These are phyloP conservation scores for Iris macrosiphon DNA, from an alignment of 106 monocot species.

Conservation along the genomic window DNA sequence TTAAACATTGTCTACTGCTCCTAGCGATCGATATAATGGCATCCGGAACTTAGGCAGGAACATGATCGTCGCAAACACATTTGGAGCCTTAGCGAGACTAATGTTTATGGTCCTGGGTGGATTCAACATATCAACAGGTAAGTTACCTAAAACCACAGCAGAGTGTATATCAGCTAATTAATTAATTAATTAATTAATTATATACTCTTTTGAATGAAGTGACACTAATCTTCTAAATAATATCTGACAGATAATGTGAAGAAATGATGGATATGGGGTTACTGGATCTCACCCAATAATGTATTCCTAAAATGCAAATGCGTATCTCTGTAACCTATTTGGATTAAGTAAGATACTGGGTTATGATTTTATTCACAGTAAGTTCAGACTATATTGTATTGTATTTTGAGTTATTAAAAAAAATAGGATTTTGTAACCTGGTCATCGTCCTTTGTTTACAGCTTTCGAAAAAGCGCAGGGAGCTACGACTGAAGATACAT, in stretches of 20 bases:
- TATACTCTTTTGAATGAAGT: too few species aligned
- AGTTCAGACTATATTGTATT: too few species aligned
- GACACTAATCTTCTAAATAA: too few species aligned
- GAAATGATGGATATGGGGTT: conserved; percentile 24
- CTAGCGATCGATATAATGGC: conserved; percentile 37
- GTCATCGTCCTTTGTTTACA: conserved; percentile 2
- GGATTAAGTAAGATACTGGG: too few species aligned
- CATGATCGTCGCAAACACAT: conserved; percentile 27
- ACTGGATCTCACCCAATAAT: conserved; percentile 19
- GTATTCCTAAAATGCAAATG: conserved; percentile 19
- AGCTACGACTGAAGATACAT: conserved; percentile 18
- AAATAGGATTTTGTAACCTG: too few species aligned
- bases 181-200: too few species aligned
- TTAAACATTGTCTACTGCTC: conserved; percentile 33
- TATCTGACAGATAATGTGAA: conserved; percentile 14
- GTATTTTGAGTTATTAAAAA: too few species aligned
- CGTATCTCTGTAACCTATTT: too few species aligned
- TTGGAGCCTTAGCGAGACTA: conserved; percentile 20
- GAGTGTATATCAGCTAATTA: too few species aligned
- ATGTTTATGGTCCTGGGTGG: conserved; percentile 25
- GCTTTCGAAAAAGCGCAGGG: conserved; percentile 16
- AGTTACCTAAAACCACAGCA: too few species aligned
- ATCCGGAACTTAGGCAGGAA: conserved; percentile 27
- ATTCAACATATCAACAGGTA: too few species aligned
- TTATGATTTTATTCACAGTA: too few species aligned